Evolutionary conservation across 2,329 filamentous ascomycete species (phyloP), one percentile per base, ranked within the genome.

Genomic region (Aplosporella prunicola): DNA sequence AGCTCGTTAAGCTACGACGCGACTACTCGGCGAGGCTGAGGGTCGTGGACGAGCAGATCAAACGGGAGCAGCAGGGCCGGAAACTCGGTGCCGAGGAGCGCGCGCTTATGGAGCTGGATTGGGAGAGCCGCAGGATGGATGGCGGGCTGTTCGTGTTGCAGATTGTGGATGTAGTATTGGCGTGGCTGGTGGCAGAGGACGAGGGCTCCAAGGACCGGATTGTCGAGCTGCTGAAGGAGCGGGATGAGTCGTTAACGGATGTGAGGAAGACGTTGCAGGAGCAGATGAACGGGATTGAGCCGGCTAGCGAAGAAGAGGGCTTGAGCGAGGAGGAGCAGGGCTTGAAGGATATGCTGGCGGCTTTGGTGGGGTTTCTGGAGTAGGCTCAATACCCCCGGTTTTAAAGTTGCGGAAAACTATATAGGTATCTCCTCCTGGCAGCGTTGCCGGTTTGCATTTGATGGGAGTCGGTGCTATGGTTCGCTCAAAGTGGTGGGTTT

Each of bases 111-210:
- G 71, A 78, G 32, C 33, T 36, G 11, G 83, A 84, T 49, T 88
- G 80, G 72, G 70, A 93, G 16, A 78, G 81, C 0, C 68, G 77
- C 35, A 70, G 84, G 32, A 68, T 96, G 11, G 87, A 94, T 45
- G 86, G 84, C 0, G 91, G 91, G 0, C 63, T 96, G 5, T 93
- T 84, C 56, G 80, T 76, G 17, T 61, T 95, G 39, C 86, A 94
- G 63, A 82, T 76, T 2, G 74, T 91, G 30, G 89, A 96, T 63
- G 72, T 87, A 1, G 76, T 91, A 20, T 61, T 98, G 20, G 84
- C 88, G 9, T 98, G 91, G 91, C 69, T 96, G 20, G 72, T 86
- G 6, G 91, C 88, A 1, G 91, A 98, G 61, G 91, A 98, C 51
- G 69, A 69, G 22, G 86, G 84, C 0, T 83, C 85, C 1, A 75